phyloP scores from a whole-genome alignment of 2,329 filamentous ascomycete species.

The Exophiala oligosperma region DNA sequence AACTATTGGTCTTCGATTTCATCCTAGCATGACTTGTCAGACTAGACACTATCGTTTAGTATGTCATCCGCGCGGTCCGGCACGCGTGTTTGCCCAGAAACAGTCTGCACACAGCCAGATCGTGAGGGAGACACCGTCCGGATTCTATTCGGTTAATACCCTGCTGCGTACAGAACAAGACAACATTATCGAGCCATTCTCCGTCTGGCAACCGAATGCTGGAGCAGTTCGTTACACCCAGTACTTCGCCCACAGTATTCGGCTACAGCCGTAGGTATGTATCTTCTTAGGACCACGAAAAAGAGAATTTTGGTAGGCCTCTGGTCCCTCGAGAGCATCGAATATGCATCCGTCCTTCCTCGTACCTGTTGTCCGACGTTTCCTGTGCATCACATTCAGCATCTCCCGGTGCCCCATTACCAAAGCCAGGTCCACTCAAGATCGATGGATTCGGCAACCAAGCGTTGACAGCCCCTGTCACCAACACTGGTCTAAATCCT shows the following conservation, averaged over 20 bases:
- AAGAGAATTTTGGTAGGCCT: too few relatives aligned
- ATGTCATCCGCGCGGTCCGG: not conserved
- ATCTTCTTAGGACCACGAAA: too few relatives aligned
- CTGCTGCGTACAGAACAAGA: too few relatives aligned
- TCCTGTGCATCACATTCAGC: not conserved
- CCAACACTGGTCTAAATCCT: too few relatives aligned
- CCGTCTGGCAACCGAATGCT: too few relatives aligned
- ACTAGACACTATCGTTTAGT: not conserved
- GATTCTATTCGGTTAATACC: not conserved
- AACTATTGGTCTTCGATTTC: not conserved
- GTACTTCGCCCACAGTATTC: too few relatives aligned
- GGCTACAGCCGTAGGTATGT: too few relatives aligned
- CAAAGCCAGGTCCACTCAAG: too few relatives aligned
- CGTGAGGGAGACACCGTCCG: not conserved
- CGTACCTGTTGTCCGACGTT: not conserved
- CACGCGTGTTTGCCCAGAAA: not conserved
- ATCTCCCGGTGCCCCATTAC: not conserved
- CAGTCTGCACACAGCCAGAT: not conserved
- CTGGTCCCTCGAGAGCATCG: not conserved
- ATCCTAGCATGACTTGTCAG: not conserved
- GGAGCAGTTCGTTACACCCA: too few relatives aligned
- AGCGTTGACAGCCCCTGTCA: not conserved
- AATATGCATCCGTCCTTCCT: not conserved
- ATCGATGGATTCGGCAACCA: not conserved
- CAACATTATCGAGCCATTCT: too few relatives aligned